A percentile compares a stretch with the other conserved stretches of the same genome.
These are phyloP conservation scores for Trametes cubensis DNA, from an alignment of 768 basidiomycete species.

Conservation along the genomic window DNA sequence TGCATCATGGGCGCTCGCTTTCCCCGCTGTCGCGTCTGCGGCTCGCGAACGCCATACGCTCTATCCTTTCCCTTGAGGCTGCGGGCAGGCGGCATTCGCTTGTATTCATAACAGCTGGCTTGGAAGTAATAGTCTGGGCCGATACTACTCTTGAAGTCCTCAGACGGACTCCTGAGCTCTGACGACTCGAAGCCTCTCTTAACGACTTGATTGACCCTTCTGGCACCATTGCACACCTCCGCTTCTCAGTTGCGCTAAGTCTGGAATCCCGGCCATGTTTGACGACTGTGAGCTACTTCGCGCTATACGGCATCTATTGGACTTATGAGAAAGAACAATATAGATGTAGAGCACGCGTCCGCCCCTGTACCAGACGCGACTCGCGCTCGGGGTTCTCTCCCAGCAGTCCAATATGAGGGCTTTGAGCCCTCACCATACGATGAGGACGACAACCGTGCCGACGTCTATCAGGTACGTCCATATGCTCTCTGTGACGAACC, in stretches of 20 bases:
- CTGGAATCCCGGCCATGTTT: constrained; percentile 2
- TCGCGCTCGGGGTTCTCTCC: constrained; percentile 44
- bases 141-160: too few relatives aligned
- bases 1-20: constrained; percentile 8
- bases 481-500: constrained; percentile 15
- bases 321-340: constrained; percentile 12
- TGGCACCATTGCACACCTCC: neutral
- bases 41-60: neutral
- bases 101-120: neutral
- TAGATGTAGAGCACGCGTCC: constrained; percentile 87
- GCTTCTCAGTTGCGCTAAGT: too few relatives aligned
- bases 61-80: constrained; percentile 2
- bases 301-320: neutral
- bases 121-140: too few relatives aligned
- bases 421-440: constrained; percentile 78
- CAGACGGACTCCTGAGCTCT: too few relatives aligned
- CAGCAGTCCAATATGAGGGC: constrained; percentile 79
- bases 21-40: neutral
- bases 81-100: neutral
- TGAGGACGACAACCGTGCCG: constrained; percentile 50
- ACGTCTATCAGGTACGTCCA: constrained; percentile 34
- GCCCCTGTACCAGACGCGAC: constrained; percentile 46
- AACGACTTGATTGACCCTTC: too few relatives aligned
- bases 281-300: constrained; percentile 1
- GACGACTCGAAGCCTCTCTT: too few relatives aligned